Evolutionary conservation across 2,329 filamentous ascomycete species (phyloP).

Genomic region (Xylariaceae sp.): DNA sequence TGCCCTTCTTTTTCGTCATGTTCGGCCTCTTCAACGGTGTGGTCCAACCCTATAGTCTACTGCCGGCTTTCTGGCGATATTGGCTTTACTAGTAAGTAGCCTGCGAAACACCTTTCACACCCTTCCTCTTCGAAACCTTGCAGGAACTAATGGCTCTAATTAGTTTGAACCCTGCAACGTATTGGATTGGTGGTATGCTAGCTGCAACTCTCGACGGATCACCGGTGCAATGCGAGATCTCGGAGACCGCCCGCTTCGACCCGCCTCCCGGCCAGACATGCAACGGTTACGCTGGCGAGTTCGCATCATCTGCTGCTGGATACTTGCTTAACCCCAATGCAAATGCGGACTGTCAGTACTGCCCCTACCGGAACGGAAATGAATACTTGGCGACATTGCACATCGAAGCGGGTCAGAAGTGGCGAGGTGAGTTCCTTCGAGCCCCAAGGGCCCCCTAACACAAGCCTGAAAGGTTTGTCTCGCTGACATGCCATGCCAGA

Average conservation of each 20-base stretch:
- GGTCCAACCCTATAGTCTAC: constrained; percentile 60
- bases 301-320: constrained; percentile 49
- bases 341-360: constrained; percentile 62
- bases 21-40: constrained; percentile 75
- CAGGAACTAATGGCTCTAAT: no score
- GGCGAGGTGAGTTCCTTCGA: constrained; percentile 45
- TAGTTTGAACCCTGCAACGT: constrained; percentile 55
- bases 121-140: no score
- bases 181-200: constrained; percentile 68
- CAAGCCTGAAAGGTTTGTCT: background rate
- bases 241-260: constrained; percentile 46
- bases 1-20: constrained; percentile 80
- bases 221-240: constrained; percentile 43
- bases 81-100: constrained; percentile 57
- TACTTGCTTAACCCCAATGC: constrained; percentile 61
- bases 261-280: constrained; percentile 64
- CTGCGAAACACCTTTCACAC: no score
- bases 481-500: constrained; percentile 24
- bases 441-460: background rate
- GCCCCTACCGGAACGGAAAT: constrained; percentile 52
- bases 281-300: constrained; percentile 57
- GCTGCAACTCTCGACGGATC: constrained; percentile 55
- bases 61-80: constrained; percentile 69
- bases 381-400: constrained; percentile 61
- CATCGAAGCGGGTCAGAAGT: constrained; percentile 55